Evolutionary conservation across 2,329 filamentous ascomycete species (phyloP).

Genomic region (Cordyceps pruinosa): DNA sequence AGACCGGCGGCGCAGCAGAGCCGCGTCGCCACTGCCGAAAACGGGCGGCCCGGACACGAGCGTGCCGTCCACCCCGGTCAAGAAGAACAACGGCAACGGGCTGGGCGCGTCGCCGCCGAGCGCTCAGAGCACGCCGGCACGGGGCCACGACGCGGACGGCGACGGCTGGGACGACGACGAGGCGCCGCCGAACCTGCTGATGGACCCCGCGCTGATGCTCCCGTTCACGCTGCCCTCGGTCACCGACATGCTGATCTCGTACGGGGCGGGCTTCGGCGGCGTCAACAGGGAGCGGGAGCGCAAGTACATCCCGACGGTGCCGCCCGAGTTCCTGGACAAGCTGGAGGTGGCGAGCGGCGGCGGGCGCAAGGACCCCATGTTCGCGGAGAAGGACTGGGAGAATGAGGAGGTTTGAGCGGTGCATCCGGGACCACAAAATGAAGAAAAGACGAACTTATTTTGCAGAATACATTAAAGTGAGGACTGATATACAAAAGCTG

Average conservation of each 20-base stretch:
- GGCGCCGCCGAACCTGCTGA: constrained; percentile 64
- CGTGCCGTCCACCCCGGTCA: constrained; percentile 39
- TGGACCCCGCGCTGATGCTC: constrained; percentile 87
- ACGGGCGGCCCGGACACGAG: constrained; percentile 21
- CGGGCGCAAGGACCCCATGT: constrained; percentile 46
- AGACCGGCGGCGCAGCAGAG: constrained; percentile 44
- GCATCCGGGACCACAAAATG: neutral
- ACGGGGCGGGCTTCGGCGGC: constrained; percentile 89
- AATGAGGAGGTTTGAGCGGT: constrained; percentile 50
- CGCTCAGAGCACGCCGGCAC: constrained; percentile 33
- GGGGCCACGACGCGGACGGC: constrained; percentile 25
- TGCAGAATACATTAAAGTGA: neutral
- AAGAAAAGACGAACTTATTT: too few relatives aligned
- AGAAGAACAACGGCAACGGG: constrained; percentile 34
- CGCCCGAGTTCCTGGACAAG: constrained; percentile 85
- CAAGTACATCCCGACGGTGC: constrained; percentile 93
- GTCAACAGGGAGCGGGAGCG: constrained; percentile 84
- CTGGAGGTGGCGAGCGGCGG: constrained; percentile 55
- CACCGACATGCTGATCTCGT: constrained; percentile 94
- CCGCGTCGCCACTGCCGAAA: constrained; percentile 33
- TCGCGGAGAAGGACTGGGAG: constrained; percentile 59
- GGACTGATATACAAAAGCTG: neutral
- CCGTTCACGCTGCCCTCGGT: constrained; percentile 93
- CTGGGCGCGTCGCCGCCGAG: constrained; percentile 34
- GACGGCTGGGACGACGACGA: constrained; percentile 52